Evolutionary conservation across 345 rosid species (phyloP), one percentile per base, ranked within the genome.

Genomic region (Eucalyptus dawsonii): DNA sequence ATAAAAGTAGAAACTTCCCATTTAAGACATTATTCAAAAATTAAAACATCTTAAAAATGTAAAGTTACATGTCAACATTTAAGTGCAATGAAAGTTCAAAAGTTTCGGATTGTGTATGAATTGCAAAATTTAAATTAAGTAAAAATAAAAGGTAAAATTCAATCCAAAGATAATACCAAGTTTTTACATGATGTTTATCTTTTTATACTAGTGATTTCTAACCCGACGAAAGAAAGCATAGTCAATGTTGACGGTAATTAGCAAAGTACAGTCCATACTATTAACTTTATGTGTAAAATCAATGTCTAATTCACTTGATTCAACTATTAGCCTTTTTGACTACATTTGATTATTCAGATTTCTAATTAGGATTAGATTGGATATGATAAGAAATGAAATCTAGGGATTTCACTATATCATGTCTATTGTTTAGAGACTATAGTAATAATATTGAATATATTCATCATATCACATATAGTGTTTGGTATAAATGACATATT

Each of bases 341-440:
- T 53, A 0, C 2, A 0, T 53, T 53, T 53, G 9, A 0, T 53
- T 2, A 1, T 53, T 53, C 0, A 7, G 1, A 53, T 7, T 7
- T 53, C 56, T 53, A 53, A 53, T 17, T 53, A 53, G 0, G 9
- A 53, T 17, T 53, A 53, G 9, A 53, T 7, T 53, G 2, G 4
- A 53, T 53, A 53, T 53, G 56, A 53, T 7, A 53, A 53, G 4
- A 53, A 7, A 53, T 53, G 0, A 53, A 53, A 7, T 53, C 0
- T 7, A 3, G 0, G 9, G 9, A 53, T 53, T 53, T 53, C 21
- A 53, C 0, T 53, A 17, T 53, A 53, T 53, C 9, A 53, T 17
- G 7, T 53, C 4, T 0, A 53, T 1, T 53, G 2, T 0, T n/a
- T n/a, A n/a, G n/a, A n/a, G 54, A 51, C 1, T 51, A 51, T 0